Base-by-base conservation (phyloP, 2,329 filamentous ascomycete genomes). In the Aureobasidium lini region DNA sequence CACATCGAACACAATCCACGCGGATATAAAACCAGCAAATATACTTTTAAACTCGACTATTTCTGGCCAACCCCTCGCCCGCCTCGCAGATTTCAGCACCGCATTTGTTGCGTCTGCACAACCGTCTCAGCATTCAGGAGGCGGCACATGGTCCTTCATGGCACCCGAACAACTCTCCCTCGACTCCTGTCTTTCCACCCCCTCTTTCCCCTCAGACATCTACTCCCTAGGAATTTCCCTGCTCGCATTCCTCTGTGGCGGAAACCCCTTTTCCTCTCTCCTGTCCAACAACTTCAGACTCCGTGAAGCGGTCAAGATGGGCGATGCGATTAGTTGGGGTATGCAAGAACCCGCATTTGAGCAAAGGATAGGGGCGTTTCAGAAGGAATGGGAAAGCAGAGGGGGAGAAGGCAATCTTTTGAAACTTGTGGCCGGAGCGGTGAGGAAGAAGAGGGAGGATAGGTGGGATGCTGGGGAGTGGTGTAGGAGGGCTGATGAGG, bases 11-110 rank as follows among this genome's bases (percentile, higher is more conserved):
- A 71, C 76, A 50, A 69, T 76, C 1, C 73, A 76, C 59, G 76
- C 74, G 5, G 77, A 79, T 60, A 73, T 79, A 67, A 79, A 79
- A 65, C 76, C 77, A 1, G 71, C 70, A 1, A 79, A 79, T 65
- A 71, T 79, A 46, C 70, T 79, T 37, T 65, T 76, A 53, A 65
- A 62, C 57, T 61, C 68, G 64, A 67, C 13, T 60, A 64, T 40
- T 62, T 16, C 32, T 5, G 36, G 65, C 34, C 62, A 62, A 13
- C 61, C 66, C 4, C 61, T 64, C 37, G 68, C 71, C 10, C 59
- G 70, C 32, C 77, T 70, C 63, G 72, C 76, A 15, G 76, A 78
- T 65, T 78, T 78, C 65, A 77, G 75, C 4, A 70, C 71, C 2
- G 72, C 75, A 10, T 71, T 74, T 28, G 60, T 23, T 49, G 76